Conservation (phyloP, 1,139 yeast genomes). For the Magnusiomyces ingens region DNA sequence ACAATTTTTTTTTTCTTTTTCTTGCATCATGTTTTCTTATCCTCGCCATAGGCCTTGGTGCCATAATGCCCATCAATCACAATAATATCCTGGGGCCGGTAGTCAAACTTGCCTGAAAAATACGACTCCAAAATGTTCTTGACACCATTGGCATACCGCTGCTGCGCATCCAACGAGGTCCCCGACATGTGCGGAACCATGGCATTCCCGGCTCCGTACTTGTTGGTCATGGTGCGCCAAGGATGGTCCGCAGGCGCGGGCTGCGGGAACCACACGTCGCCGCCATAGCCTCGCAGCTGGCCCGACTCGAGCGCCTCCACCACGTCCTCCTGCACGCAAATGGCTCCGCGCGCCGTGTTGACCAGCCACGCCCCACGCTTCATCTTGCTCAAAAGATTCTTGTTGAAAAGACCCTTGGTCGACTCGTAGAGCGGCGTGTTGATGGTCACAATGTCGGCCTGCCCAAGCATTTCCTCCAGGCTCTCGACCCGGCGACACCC, state of each 20-base stretch:
- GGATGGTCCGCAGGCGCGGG: slow-evolving; percentile 75
- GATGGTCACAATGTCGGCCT: slow-evolving; percentile 69
- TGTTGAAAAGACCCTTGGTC: slow-evolving; percentile 61
- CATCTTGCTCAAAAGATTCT: slow-evolving; percentile 61
- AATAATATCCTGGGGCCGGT: slow-evolving; percentile 68
- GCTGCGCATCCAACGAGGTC: slow-evolving; percentile 73
- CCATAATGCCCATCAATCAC: slow-evolving; percentile 67
- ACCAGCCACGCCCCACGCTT: slow-evolving; percentile 72
- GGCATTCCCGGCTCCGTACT: slow-evolving; percentile 70
- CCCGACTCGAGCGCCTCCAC: slow-evolving; percentile 68
- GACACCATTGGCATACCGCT: slow-evolving; percentile 64
- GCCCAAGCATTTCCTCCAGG: slow-evolving; percentile 61
- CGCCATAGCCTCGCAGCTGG: slow-evolving; percentile 71
- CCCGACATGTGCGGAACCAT: slow-evolving; percentile 84
- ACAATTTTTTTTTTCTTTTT: no score
- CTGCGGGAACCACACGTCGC: slow-evolving; percentile 79
- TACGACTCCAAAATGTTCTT: slow-evolving; percentile 57
- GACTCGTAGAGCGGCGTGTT: slow-evolving; percentile 73
- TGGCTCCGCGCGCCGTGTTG: slow-evolving; percentile 83
- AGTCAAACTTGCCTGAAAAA: slow-evolving; percentile 56
- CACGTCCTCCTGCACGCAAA: slow-evolving; percentile 63
- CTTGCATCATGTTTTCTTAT: slow-evolving; percentile 22
- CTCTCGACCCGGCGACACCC: slow-evolving; percentile 56
- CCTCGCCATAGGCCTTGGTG: slow-evolving; percentile 64
- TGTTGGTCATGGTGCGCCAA: slow-evolving; percentile 64